Base-by-base conservation (phyloP, 805 yeast species). In the Candida sonorensis region DNA sequence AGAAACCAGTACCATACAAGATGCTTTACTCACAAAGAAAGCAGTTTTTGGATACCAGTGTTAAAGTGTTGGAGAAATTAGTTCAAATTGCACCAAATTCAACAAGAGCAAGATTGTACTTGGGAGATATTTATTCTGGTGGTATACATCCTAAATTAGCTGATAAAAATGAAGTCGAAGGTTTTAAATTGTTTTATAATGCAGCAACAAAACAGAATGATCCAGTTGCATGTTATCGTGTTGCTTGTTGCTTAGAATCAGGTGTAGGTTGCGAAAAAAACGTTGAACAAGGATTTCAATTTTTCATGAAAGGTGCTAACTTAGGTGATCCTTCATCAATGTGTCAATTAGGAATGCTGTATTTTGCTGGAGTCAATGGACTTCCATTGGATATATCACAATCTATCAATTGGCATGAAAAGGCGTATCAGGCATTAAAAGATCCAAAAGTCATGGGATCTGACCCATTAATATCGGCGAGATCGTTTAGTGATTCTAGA, bases 311-410 rank as follows among this genome's bases (percentile, higher is more conserved):
- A 29, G 83, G 86, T 0, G 84, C 88, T 3, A 56, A 64, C n/a
- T 53, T 67, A 15, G 81, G 80, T 5, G 75, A 72, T 41, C 72
- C 70, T 4, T 68, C 77, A 10, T 77, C 86, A 15, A 79, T 81
- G 83, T 81, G 78, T 57, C 79, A 81, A 53, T 57, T 81, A 12
- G 92, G 87, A 5, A 70, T 77, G 72, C 64, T 77, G 28, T 63
- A 69, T 42, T 61, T 78, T 12, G 64, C 72, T 12, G 61, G 61
- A 8, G 50, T 48, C n/a, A 51, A 47, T 40, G 59, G 56, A 4
- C 47, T 50, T 24, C 30, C 45, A 4, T 40, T 51, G 23, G 54
- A 54, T 35, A 47, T 56, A 30, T 20, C 39, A 17, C 41, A 45
- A 33, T 48, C 60, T 1, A 27, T 54, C 15, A 26, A 45, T 15